Evolutionary conservation across 2,329 filamentous ascomycete species (phyloP), one percentile per base, ranked within the genome.

Genomic region (Tolypocladium pustulatum): DNA sequence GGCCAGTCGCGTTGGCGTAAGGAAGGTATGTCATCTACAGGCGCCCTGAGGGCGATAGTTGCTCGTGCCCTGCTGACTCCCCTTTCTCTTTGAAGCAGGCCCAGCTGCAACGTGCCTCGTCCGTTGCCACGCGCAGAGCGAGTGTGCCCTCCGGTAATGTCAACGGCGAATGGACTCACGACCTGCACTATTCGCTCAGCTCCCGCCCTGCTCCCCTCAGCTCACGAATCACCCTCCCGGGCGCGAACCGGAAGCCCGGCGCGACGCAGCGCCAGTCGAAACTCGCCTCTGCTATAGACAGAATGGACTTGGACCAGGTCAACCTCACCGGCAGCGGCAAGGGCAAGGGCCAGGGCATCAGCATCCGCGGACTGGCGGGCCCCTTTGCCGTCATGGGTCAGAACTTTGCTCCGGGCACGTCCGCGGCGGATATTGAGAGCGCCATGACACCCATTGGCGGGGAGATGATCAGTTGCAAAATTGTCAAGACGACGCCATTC

Each of bases 361-460:
- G 81, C 40, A 92, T 94, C 63, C 79, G 84, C 57, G 90, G 90
- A n/a, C 75, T 87, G 10, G 86, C 86, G 0, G 87, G 88, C 0
- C 88, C 88, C 1, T 90, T 83, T 65, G 81, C 83, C 22, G 82
- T 94, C 30, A 81, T 90, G 69, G 89, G 87, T 3, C 87, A 89
- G 72, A 94, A 94, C 76, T 91, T 94, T 69, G 90, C 89, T 15
- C 84, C 84, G 2, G 90, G 90, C 41, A 94, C 90, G 0, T 91
- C 90, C 8, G 87, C 87, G 1, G 88, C 87, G 36, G 90, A 94
- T 67, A 90, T 94, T 60, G 88, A 91, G 76, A 89, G 86, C 65
- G 90, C 90, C 59, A 86, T 94, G 84, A 82, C 80, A n/a, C 84
- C 85, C 0, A 76, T 89, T n/a, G 88, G 87, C 43, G 88, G 87